These are phyloP conservation scores for Cladosporium halotolerans DNA, from an alignment of 2,329 filamentous ascomycete genomes.

Conservation along the genomic window DNA sequence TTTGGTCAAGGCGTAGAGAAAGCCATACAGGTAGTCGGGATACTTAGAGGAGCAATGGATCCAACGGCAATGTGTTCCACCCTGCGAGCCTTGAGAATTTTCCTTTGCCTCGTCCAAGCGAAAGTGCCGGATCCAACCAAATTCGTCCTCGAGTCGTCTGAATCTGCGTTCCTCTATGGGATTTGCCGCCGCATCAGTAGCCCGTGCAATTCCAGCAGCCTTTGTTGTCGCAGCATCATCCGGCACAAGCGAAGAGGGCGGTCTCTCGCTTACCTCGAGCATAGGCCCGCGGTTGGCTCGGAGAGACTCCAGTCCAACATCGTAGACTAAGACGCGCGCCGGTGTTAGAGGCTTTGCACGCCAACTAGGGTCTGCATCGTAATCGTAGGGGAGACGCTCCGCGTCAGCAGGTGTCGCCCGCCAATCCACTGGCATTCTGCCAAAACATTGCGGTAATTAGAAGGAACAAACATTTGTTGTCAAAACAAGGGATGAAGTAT, in stretches of 20 bases:
- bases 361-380: constrained; percentile 34
- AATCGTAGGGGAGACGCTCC: constrained; percentile 18
- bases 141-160: constrained; percentile 31
- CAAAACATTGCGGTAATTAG: neutral
- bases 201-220: constrained; percentile 18
- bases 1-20: constrained; percentile 22
- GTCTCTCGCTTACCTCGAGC: constrained; percentile 34
- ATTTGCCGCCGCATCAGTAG: constrained; percentile 24
- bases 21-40: constrained; percentile 30
- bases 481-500: no score
- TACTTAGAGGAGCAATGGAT: constrained; percentile 40
- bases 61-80: constrained; percentile 34
- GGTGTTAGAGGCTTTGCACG: constrained; percentile 35
- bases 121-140: constrained; percentile 38
- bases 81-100: constrained; percentile 20
- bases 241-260: constrained; percentile 31
- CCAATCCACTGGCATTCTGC: neutral
- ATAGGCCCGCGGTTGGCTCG: constrained; percentile 27
- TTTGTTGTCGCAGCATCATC: constrained; percentile 18
- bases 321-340: constrained; percentile 35
- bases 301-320: constrained; percentile 20
- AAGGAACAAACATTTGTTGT: no score
- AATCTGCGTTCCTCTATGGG: constrained; percentile 33
- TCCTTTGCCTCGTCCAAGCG: constrained; percentile 20
- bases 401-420: neutral